Percentiles rank a stretch among this genome's conserved stretches.
These are phyloP conservation scores for Solanum paucissectum DNA, from an alignment of 257 asterid genomes.

Conservation along the genomic window DNA sequence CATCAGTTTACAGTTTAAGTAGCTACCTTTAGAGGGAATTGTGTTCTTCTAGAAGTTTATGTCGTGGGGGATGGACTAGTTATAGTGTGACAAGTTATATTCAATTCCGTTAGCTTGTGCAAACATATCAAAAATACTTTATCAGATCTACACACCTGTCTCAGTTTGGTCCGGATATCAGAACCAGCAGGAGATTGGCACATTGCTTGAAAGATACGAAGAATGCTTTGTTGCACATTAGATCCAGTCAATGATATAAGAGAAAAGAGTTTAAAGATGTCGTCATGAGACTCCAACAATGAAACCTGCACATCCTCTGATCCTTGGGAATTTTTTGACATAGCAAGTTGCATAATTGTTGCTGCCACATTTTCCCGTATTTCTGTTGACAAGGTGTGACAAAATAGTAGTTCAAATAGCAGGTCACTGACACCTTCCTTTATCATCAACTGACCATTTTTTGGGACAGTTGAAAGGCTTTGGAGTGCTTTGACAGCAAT, in stretches of 20 bases:
- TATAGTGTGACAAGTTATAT: neutral
- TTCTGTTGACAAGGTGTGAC: constrained; percentile 14
- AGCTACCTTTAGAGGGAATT: neutral
- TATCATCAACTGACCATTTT: constrained; percentile 29
- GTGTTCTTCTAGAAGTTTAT: neutral
- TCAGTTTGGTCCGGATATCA: constrained; percentile 20
- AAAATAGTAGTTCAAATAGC: constrained; percentile 30
- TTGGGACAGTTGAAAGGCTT: constrained; percentile 25
- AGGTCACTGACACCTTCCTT: constrained; percentile 28
- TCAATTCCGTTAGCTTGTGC: neutral
- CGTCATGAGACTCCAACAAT: constrained; percentile 26
- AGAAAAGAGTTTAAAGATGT: constrained; percentile 31
- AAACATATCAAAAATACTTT: neutral
- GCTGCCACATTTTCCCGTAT: constrained; percentile 26
- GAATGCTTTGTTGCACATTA: constrained; percentile 23
- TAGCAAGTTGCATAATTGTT: constrained; percentile 28
- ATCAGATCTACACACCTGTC: constrained; percentile 14
- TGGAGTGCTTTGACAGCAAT: constrained; percentile 28
- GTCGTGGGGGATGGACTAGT: neutral
- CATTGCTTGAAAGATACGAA: constrained; percentile 29
- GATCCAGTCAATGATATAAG: constrained; percentile 22
- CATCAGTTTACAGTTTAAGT: neutral
- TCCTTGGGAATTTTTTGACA: constrained; percentile 16
- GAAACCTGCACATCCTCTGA: constrained; percentile 13
- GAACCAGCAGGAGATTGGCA: constrained; percentile 28